These are phyloP conservation scores for Podospora sp. DNA, from an alignment of 495 filamentous ascomycete species.

Conservation along the genomic window DNA sequence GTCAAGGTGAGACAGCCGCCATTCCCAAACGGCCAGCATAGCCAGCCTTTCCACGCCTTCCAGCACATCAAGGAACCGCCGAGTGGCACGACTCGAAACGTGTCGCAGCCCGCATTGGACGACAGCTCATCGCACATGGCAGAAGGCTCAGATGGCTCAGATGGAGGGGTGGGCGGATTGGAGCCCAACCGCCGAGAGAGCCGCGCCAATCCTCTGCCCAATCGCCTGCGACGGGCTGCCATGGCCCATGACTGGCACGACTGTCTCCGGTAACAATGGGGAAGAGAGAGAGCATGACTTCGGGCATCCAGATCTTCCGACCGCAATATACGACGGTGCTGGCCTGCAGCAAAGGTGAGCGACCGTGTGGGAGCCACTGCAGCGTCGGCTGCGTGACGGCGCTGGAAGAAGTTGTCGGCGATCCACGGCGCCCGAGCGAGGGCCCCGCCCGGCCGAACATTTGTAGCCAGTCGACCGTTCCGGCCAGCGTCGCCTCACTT, in stretches of 20 bases:
- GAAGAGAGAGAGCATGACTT: conserved; percentile 9
- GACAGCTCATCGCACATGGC: conserved; percentile 25
- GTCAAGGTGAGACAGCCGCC: background rate
- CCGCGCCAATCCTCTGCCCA: conserved; percentile 5
- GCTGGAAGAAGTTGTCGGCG: conserved; percentile 11
- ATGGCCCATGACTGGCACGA: too few relatives aligned
- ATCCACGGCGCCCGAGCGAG: conserved; percentile 20
- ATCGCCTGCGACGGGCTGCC: background rate
- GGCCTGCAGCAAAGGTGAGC: conserved; percentile 3
- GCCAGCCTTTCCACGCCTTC: conserved; percentile 6
- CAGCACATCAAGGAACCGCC: conserved; percentile 1
- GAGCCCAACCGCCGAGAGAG: conserved; percentile 25
- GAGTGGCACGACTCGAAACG: conserved; percentile 15
- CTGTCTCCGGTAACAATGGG: background rate
- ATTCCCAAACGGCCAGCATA: conserved; percentile 12
- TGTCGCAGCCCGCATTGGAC: conserved; percentile 11
- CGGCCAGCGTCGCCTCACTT: conserved; percentile 28
- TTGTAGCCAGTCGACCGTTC: conserved; percentile 23
- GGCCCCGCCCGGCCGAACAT: conserved; percentile 10
- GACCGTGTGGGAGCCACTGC: background rate
- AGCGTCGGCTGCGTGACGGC: conserved; percentile 10
- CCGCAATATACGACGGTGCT: background rate
- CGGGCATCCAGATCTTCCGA: conserved; percentile 15
- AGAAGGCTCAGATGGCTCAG: background rate
- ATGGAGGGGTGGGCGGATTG: conserved; percentile 19